Evolutionary conservation across 371 early-diverging fungal species (phyloP).

Genomic region (Circinella umbellata): DNA sequence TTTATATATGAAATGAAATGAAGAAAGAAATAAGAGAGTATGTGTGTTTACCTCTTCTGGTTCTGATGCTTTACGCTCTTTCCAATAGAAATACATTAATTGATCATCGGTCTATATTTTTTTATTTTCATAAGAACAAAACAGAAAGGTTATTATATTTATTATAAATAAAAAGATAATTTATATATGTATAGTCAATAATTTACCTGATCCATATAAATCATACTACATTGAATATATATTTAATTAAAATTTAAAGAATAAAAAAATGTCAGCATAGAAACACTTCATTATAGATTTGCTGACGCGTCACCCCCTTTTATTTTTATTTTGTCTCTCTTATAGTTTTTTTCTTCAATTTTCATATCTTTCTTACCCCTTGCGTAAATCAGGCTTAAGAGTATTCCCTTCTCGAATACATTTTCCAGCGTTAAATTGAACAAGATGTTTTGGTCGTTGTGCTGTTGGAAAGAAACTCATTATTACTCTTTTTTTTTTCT

Average conservation of each 20-base stretch:
- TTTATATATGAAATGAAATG: too few species aligned
- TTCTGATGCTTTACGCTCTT: slow-evolving; percentile 55
- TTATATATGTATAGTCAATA: too few species aligned
- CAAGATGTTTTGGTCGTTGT: slow-evolving; percentile 36
- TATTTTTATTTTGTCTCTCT: background rate
- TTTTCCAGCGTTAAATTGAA: slow-evolving; percentile 82
- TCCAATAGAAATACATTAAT: slow-evolving; percentile 81
- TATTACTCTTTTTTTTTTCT: background rate
- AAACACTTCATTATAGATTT: slow-evolving; percentile 1
- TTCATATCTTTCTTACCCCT: slow-evolving; percentile 54
- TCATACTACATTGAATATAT: slow-evolving; percentile 30
- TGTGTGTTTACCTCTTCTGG: slow-evolving; percentile 57
- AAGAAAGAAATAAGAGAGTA: too few species aligned
- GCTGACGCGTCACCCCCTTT: slow-evolving; percentile 16
- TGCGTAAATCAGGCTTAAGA: slow-evolving; percentile 74
- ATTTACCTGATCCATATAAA: slow-evolving; percentile 61
- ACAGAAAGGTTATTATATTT: too few species aligned
- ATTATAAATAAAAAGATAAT: too few species aligned
- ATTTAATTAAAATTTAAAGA: background rate
- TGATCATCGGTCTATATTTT: slow-evolving; percentile 60
- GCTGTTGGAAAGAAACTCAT: slow-evolving; percentile 48
- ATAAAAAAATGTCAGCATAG: background rate
- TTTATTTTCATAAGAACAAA: too few species aligned
- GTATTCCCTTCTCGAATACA: slow-evolving; percentile 69
- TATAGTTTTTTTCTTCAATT: too few species aligned